These are phyloP conservation scores for Ustilago curta DNA, from an alignment of 1,284 basidiomycete species.

Conservation along the genomic window DNA sequence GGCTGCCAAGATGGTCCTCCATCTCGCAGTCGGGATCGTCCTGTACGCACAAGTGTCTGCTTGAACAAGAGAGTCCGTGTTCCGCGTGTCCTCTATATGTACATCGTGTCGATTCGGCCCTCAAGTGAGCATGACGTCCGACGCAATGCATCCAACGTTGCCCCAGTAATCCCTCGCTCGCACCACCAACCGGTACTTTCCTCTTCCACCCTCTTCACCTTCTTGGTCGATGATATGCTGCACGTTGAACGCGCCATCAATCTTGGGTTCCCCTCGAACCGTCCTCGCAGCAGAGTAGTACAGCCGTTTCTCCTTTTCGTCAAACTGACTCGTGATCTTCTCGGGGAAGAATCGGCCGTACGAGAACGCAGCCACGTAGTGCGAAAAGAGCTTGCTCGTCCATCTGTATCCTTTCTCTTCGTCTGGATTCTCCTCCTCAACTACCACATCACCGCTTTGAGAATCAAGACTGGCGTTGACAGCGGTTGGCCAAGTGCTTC, in stretches of 20 bases:
- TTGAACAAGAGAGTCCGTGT: too few relatives aligned
- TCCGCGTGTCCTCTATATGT: not conserved
- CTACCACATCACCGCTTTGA: not conserved
- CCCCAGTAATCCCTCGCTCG: conserved; percentile 59
- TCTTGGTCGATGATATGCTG: conserved; percentile 26
- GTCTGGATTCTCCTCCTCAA: not conserved
- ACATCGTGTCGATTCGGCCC: not conserved
- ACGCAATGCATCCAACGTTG: conserved; percentile 51
- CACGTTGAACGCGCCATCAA: conserved; percentile 47
- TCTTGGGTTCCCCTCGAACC: conserved; percentile 44
- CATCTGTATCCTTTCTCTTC: conserved; percentile 18
- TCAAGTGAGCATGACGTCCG: conserved; percentile 42
- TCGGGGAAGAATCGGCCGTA: conserved; percentile 47
- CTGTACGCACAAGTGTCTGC: too few relatives aligned
- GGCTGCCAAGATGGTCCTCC: too few relatives aligned
- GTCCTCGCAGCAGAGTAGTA: conserved; percentile 53
- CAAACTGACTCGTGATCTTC: conserved; percentile 55
- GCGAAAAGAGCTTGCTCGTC: conserved; percentile 48
- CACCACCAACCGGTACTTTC: conserved; percentile 55
- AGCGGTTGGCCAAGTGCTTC: not conserved
- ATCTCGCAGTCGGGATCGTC: too few relatives aligned
- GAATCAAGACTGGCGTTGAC: not conserved
- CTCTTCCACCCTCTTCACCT: conserved; percentile 33
- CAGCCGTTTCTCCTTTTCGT: conserved; percentile 55
- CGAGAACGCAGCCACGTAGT: conserved; percentile 53